These are phyloP conservation scores for Fusarium kyushuense DNA, from an alignment of 2,329 filamentous ascomycete genomes.

Conservation along the genomic window DNA sequence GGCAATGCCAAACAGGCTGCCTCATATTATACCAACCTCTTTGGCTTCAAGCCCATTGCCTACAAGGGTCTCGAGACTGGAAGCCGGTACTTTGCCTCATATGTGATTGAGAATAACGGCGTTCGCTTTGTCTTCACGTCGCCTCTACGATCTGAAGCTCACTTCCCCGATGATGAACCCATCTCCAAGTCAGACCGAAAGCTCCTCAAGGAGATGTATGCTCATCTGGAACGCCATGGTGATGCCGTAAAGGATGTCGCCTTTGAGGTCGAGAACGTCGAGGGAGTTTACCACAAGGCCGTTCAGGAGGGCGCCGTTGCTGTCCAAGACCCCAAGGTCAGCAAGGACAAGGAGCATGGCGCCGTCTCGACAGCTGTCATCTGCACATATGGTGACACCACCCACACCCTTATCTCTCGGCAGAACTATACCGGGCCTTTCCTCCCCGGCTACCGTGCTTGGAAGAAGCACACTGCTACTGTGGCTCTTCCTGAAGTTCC, in stretches of 20 bases:
- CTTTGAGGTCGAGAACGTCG: constrained; percentile 92
- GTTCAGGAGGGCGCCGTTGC: constrained; percentile 72
- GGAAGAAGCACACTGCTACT: constrained; percentile 55
- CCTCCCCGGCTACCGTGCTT: constrained; percentile 81
- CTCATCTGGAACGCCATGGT: constrained; percentile 86
- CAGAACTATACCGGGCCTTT: constrained; percentile 78
- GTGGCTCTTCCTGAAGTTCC: constrained; percentile 70
- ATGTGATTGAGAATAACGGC: constrained; percentile 82
- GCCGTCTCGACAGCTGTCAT: constrained; percentile 82
- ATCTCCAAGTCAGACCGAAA: constrained; percentile 72
- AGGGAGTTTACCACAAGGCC: constrained; percentile 81
- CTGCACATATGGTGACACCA: constrained; percentile 93
- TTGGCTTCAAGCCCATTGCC: constrained; percentile 86
- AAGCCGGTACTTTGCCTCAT: constrained; percentile 81
- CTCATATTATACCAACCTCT: constrained; percentile 85
- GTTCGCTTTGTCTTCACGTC: constrained; percentile 88
- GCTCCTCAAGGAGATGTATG: constrained; percentile 80
- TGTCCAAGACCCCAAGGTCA: constrained; percentile 69
- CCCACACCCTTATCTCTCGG: constrained; percentile 88
- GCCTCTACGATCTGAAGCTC: constrained; percentile 73
- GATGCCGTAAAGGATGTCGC: constrained; percentile 96
- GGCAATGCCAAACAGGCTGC: constrained; percentile 97
- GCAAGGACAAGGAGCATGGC: constrained; percentile 71
- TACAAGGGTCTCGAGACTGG: constrained; percentile 92
- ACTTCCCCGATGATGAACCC: constrained; percentile 69